Evolutionary conservation across 345 rosid species (phyloP), one percentile per base, ranked within the genome.

Genomic region (Salix suchowensis): DNA sequence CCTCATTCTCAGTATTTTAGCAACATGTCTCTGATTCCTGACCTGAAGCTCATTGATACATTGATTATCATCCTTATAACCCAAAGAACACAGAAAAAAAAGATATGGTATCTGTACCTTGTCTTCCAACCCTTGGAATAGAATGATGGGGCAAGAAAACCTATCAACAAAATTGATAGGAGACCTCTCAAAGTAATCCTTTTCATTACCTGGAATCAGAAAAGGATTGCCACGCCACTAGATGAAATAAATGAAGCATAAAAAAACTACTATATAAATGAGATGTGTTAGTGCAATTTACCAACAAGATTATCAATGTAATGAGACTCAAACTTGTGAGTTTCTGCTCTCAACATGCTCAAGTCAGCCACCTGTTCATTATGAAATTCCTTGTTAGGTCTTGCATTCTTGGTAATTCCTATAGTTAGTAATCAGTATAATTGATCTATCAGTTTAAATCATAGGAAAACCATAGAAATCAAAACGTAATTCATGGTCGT

Each of bases 61-160:
- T 67, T 67, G 18, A 36, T 70, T 36, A 67, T 71, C 62, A 72
- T 34, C 37, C 60, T 52, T 54, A 32, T 5, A 37, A 34, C 70
- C 37, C 71, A 67, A 30, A 50, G 62, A 42, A 60, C 19, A 18
- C 44, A 21, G 21, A 44, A 36, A 39, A 2, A 18, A 39, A 2
- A 18, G 55, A 23, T 28, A 58, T 1, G 23, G 82, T 37, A 36
- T 62, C 18, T 74, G 2, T 81, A 91, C 98, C 99, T 93, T 92
- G 84, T 96, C 99, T 80, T 96, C 98, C 71, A 96, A 77, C 71
- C 99, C 98, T 81, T 93, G 98, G 83, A 96, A 96, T 40, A 92
- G 85, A 87, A 96, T 93, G 78, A 91, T 87, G 80, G 97, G 99
- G 85, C 98, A 96, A 76, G 97, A 93, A 86, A 96, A 96, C 75